Conservation (phyloP, 2,329 filamentous ascomycete genomes). For the Trichophyton simii region DNA sequence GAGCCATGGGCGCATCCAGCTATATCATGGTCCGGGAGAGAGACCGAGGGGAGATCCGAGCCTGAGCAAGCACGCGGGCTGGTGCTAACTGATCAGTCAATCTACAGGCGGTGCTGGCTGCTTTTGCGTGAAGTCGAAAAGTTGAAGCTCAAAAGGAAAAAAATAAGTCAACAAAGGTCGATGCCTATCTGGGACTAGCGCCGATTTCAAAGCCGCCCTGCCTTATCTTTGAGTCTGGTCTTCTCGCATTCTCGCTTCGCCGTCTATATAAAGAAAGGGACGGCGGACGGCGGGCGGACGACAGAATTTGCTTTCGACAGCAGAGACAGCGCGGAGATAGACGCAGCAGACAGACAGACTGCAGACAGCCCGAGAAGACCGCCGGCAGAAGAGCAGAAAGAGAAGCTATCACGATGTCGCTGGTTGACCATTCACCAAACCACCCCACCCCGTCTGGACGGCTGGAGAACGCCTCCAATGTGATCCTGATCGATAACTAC, state of each 20-base stretch:
- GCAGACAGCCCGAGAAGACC: not conserved
- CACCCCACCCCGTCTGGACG: conserved; percentile 63
- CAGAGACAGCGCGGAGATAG: not conserved
- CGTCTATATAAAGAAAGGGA: not conserved
- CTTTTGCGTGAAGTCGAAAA: conserved; percentile 14
- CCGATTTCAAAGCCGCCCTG: not conserved
- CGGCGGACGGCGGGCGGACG: no score
- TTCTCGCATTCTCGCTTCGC: not conserved
- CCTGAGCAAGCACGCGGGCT: not conserved
- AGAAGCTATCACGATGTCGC: not conserved
- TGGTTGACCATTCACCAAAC: conserved; percentile 69
- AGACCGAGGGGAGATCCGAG: not conserved
- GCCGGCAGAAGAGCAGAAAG: not conserved
- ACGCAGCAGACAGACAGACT: not conserved
- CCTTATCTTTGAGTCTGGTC: not conserved
- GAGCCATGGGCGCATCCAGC: conserved; percentile 47
- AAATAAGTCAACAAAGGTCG: conserved; percentile 22
- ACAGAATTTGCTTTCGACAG: not conserved
- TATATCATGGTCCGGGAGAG: conserved; percentile 26
- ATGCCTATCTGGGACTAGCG: conserved; percentile 27
- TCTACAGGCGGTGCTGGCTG: no score
- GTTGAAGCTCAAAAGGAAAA: conserved; percentile 7
- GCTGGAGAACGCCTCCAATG: conserved; percentile 69
- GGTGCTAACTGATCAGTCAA: not conserved
- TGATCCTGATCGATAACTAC: conserved; percentile 96